Evolutionary conservation across 2,329 filamentous ascomycete genomes (phyloP).

Genomic region (Colletotrichum sp.): DNA sequence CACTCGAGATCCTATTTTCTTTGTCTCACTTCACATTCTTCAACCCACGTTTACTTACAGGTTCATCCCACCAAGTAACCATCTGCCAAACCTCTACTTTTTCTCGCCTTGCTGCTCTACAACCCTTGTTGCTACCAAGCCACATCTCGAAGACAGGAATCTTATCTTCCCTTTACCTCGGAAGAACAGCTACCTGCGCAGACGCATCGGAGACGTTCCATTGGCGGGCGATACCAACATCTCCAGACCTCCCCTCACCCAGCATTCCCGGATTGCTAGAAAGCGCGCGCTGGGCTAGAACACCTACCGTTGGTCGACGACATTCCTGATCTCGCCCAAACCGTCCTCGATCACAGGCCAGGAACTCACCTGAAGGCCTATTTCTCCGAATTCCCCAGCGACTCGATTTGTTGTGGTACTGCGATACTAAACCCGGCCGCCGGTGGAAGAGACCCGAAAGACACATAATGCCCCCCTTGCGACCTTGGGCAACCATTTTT

Average conservation of each 20-base stretch:
- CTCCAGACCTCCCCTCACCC: not conserved
- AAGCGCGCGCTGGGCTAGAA: constrained; percentile 3
- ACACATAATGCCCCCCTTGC: constrained; percentile 19
- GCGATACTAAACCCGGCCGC: not conserved
- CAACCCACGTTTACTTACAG: constrained; percentile 7
- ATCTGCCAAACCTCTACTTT: not conserved
- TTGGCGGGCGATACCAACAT: not conserved
- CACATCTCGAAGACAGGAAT: not conserved
- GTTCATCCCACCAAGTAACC: not conserved
- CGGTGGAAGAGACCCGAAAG: not conserved
- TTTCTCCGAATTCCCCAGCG: constrained; percentile 9
- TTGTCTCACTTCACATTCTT: constrained; percentile 15
- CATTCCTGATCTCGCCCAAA: not conserved
- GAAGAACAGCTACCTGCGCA: not conserved
- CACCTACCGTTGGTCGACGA: not conserved
- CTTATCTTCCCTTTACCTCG: not conserved
- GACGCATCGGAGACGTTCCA: not conserved
- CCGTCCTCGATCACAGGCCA: not conserved
- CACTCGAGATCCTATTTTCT: constrained; percentile 2
- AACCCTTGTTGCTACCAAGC: not conserved
- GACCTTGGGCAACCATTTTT: constrained; percentile 25
- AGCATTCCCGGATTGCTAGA: not conserved
- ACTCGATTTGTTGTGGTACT: constrained; percentile 5
- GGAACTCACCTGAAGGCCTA: not conserved
- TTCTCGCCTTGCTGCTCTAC: not conserved